Base-by-base conservation (phyloP, 2,329 filamentous ascomycete species). In the Pseudogymnoascus sp. region DNA sequence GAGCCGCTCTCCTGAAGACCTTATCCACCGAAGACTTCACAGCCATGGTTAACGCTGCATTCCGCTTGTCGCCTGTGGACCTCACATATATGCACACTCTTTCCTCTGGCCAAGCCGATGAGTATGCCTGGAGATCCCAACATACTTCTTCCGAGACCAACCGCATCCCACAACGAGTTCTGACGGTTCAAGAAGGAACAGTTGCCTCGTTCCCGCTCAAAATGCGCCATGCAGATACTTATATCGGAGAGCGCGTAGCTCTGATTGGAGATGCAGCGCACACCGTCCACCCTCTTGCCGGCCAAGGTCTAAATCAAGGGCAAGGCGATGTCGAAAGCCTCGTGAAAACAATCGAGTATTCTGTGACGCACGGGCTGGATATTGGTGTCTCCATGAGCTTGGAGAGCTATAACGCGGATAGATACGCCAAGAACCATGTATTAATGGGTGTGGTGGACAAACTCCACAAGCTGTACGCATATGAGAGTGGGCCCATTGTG, bases 251-350 rank as follows among this genome's bases (percentile, higher is more conserved):
- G 70, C 88, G 94, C n/a, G 80, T 97, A 7, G 94, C 92, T 0
- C 83, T 99, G 1, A 85, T 99, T 36, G 94, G 94, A 64, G 94
- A 99, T 67, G 94, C 94, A 1, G 94, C 94, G 6, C 94, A 99
- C 74, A 96, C 92, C 1, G 87, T 96, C 66, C 94, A 99, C 74
- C 94, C 94, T 0, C 86, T 99, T 3, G 94, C 91, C 1, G 94
- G 94, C 0, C 94, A 97, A 75, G 94, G 94, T 1, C 80, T 99
- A 12, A 99, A 99, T 72, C 89, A 95, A 69, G 94, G 94, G 1
- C 88, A 97, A 66, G 92, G 86, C 15, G 94, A 99, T 72, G 89
- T 94, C 0, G 87, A 91, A 69, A 88, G 89, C 61, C 83, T 99
- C 0, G 85, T 87, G 5, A 82, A 81, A 65, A 86, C 86, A 0